Evolutionary conservation across 208 protist genomes (phyloP).

Genomic region (Wallacemonas sp.): DNA sequence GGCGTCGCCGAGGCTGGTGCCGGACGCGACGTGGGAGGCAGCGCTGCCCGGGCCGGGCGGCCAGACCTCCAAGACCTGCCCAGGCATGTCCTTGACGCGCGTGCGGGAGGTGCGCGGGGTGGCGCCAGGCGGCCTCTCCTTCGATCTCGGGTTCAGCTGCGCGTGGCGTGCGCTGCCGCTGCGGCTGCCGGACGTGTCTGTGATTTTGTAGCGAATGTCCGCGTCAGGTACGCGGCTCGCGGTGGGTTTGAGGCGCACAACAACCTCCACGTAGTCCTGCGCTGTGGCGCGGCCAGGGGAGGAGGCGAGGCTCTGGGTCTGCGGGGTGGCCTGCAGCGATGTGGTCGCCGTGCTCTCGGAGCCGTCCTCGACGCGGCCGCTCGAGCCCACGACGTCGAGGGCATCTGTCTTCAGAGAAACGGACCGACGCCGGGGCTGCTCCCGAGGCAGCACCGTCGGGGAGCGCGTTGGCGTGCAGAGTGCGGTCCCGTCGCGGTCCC

Average conservation of each 20-base stretch:
- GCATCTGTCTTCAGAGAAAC: background rate
- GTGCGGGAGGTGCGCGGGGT: conserved; percentile 13
- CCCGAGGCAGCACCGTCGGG: background rate
- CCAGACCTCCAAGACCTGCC: conserved; percentile 14
- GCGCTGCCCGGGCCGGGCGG: background rate
- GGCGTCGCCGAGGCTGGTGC: background rate
- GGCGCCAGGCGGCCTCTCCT: background rate
- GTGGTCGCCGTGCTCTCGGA: background rate
- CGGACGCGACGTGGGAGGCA: background rate
- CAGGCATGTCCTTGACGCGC: background rate
- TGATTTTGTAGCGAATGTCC: conserved; percentile 13
- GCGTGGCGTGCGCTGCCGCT: background rate
- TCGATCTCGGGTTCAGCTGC: background rate
- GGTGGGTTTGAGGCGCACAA: conserved; percentile 41
- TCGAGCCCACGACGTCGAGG: background rate
- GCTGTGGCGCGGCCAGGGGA: background rate
- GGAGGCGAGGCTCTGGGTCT: conserved; percentile 4
- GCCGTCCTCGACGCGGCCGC: background rate
- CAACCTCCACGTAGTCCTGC: conserved; percentile 38
- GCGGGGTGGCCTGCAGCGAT: background rate
- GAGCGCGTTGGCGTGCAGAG: background rate
- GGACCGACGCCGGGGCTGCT: background rate
- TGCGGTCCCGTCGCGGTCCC: background rate
- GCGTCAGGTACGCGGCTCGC: conserved; percentile 11
- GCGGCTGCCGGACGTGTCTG: background rate